Base-by-base conservation (phyloP, 495 filamentous ascomycete species). In the Beverwykella pulmonaria region DNA sequence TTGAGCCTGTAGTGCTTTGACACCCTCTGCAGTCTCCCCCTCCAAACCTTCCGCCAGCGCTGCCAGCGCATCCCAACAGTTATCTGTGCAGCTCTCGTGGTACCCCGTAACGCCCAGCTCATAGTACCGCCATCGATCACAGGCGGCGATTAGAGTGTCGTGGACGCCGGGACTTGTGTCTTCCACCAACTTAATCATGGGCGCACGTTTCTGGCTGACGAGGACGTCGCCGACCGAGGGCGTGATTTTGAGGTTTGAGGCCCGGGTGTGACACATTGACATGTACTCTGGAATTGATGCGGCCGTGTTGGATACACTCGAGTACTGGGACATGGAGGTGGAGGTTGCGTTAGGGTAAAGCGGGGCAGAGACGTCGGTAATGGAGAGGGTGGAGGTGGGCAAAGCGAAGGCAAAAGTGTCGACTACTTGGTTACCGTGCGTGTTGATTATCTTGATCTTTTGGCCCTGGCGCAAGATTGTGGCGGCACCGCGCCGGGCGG, bases 401-500 rank as follows among this genome's bases (percentile, higher is more conserved):
- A 79, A 58, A 0, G 77, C 75, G 60, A 84, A 80, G 0, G 79
- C 81, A 77, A 78, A 83, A 10, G 78, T 79, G 68, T 83, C 81
- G 27, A 83, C 72, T 8, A 84, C 82, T 75, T 84, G 82, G n/a
- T 76, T 78, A 41, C 82, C 82, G 54, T 75, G 70, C 5, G 80
- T 82, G 61, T 84, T 84, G 67, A 80, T 79, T 27, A 84, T 78
- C 63, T 81, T 80, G 64, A 83, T 79, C 1, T 69, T 77, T 56
- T 81, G 78, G n/a, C 74, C 75, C 1, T 63, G 36, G 17, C 48
- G 56, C 36, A 83, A 69, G 57, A 73, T 73, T 19, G 76, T 74
- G 6, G 79, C 79, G 15, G 75, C 74, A 57, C 78, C 81, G 65
- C 76, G 75, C 49, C 78, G 74, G 26, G 81, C 80, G 25, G 78